Evolutionary conservation across 208 protist species (phyloP), one percentile per base, ranked within the genome.

Genomic region (Leishmania tropica): DNA sequence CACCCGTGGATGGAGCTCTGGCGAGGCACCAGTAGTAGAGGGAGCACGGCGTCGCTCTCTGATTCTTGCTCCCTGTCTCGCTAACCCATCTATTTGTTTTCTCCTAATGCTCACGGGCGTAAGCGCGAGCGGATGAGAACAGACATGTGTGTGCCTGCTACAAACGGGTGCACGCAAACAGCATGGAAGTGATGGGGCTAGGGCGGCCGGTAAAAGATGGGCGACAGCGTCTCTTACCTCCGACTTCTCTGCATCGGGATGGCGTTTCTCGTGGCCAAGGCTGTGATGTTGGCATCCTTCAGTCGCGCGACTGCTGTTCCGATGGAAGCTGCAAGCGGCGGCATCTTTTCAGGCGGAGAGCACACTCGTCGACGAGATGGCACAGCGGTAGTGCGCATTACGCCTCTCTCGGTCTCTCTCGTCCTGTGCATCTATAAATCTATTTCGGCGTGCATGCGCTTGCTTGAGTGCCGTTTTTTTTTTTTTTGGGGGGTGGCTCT

Each of bases 1-100:
- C 95, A 98, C 78, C 92, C 90, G 7, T 97, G 88, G 87, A 81
- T 94, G 78, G 68, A 85, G 72, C 75, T 87, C 53, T 93, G 89
- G 89, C 80, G 83, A 15, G 76, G 31, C 37, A 77, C 10, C 65
- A 42, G 51, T 15, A 85, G 81, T 53, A 45, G 51, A 10, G 71
- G 60, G 19, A 82, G 65, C 48, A 67, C 65, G 54, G 10, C 40
- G 15, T 83, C 68, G 11, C 64, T 78, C 1, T 80, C 76, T n/a
- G 45, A 78, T 11, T 68, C 71, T 17, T 31, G 21, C 62, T 87
- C 64, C 13, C 37, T 76, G 48, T 75, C 24, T 11, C 45, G 45
- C 31, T 76, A 45, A 62, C 31, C n/a, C 17, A 13, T 11, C 31
- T 15, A 56, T 45, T 42, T 56, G 48, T 58, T 42, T 13, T 42